A percentile compares a stretch with the other conserved stretches of the same genome.
These are phyloP conservation scores for Peniophora sp. DNA, from an alignment of 1,284 basidiomycete species.

Conservation along the genomic window DNA sequence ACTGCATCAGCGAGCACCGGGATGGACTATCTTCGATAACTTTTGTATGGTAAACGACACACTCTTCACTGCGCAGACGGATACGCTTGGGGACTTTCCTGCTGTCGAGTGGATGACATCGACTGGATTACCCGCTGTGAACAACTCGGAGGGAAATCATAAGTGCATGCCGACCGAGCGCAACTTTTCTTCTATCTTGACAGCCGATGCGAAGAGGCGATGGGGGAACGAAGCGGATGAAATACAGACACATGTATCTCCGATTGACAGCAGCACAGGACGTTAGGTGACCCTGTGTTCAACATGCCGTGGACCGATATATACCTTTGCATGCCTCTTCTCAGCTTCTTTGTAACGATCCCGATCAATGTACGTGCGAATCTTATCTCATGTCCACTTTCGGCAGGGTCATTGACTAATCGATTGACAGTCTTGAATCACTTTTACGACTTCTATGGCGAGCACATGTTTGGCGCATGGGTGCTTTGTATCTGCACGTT, in stretches of 20 bases:
- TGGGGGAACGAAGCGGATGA: conserved; percentile 44
- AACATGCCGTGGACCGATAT: neutral
- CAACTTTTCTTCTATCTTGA: conserved; percentile 54
- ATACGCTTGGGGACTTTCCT: conserved; percentile 42
- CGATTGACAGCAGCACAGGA: conserved; percentile 65
- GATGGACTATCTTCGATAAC: conserved; percentile 77
- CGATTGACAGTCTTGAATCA: conserved; percentile 51
- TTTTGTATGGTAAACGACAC: conserved; percentile 77
- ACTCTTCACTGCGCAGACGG: conserved; percentile 55
- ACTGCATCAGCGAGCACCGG: conserved; percentile 56
- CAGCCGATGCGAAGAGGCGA: conserved; percentile 47
- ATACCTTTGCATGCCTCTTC: neutral
- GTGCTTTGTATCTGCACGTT: conserved; percentile 61
- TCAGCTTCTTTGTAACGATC: conserved; percentile 59
- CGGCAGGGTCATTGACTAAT: neutral
- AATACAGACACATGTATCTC: conserved; percentile 47
- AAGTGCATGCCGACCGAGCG: conserved; percentile 56
- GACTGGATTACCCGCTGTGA: conserved; percentile 50
- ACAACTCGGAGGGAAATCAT: conserved; percentile 55
- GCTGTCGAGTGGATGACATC: conserved; percentile 62
- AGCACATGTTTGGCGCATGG: conserved; percentile 68
- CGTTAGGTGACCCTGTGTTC: conserved; percentile 17
- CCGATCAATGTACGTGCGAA: conserved; percentile 38
- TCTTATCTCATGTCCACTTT: neutral
- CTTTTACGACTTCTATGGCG: conserved; percentile 80